Conservation (phyloP, 2,329 filamentous ascomycete species). For the Kalmusia sp. region DNA sequence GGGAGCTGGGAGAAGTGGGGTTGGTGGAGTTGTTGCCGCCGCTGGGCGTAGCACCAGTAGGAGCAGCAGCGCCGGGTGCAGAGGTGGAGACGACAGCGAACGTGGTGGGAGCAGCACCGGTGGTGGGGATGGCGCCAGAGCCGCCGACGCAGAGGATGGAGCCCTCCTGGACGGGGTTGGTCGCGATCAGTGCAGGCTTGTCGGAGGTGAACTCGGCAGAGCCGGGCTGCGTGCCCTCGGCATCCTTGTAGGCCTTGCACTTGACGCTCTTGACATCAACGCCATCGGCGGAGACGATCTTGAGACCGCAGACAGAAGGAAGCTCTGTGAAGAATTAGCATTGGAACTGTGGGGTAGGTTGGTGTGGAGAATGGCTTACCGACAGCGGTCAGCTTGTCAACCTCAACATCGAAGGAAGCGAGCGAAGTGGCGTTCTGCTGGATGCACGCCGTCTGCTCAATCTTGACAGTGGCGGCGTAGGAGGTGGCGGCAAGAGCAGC, state of each 20-base stretch:
- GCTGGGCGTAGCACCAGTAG: too few species aligned
- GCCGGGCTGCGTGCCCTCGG: constrained; percentile 23
- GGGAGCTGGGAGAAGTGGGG: constrained; percentile 6
- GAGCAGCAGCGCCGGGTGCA: not conserved
- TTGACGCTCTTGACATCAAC: constrained; percentile 20
- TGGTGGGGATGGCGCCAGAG: constrained; percentile 1
- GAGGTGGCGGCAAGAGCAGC: constrained; percentile 16
- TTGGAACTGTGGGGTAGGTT: not conserved
- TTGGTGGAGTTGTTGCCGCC: constrained; percentile 4
- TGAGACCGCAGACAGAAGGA: constrained; percentile 31
- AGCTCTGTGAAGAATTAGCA: constrained; percentile 16
- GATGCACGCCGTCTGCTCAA: constrained; percentile 23
- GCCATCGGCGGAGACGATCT: constrained; percentile 25
- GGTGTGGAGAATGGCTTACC: constrained; percentile 10
- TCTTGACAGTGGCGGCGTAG: constrained; percentile 24
- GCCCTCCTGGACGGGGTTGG: constrained; percentile 30
- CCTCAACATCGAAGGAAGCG: constrained; percentile 19
- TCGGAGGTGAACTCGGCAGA: constrained; percentile 27
- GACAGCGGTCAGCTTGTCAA: constrained; percentile 18
- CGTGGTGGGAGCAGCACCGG: constrained; percentile 3
- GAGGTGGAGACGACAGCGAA: too few species aligned
- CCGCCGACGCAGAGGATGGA: constrained; percentile 22
- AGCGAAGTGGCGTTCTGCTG: constrained; percentile 13
- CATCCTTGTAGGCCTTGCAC: constrained; percentile 34
- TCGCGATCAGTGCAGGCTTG: constrained; percentile 27